phyloP scores from a whole-genome alignment of 2,329 filamentous ascomycete species.

The Lomentospora prolificans region DNA sequence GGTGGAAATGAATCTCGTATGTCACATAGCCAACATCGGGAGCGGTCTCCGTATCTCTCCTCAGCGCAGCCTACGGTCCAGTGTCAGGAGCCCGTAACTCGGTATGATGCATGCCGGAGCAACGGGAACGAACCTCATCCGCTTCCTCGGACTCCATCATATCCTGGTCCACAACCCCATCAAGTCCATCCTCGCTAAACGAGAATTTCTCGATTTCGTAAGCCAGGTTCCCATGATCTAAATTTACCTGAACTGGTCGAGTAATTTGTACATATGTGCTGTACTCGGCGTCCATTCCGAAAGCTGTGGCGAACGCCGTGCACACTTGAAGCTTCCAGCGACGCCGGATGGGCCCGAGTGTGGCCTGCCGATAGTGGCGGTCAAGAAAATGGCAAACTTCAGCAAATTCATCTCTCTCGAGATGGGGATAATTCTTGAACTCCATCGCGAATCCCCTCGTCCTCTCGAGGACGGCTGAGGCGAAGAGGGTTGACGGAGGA shows the following conservation, averaged over 20 bases:
- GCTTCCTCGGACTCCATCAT: slow-evolving; percentile 42
- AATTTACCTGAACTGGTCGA: slow-evolving; percentile 36
- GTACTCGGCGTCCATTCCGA: slow-evolving; percentile 30
- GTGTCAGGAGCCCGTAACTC: not conserved
- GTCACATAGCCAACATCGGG: slow-evolving; percentile 38
- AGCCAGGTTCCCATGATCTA: slow-evolving; percentile 36
- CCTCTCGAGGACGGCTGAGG: not conserved
- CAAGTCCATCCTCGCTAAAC: slow-evolving; percentile 21
- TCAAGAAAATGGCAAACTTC: slow-evolving; percentile 55
- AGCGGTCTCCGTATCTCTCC: slow-evolving; percentile 20
- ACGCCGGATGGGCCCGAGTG: slow-evolving; percentile 41
- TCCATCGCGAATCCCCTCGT: slow-evolving; percentile 19
- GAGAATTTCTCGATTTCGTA: slow-evolving; percentile 35
- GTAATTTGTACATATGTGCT: slow-evolving; percentile 47
- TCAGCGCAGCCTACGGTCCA: slow-evolving; percentile 28
- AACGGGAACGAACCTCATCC: slow-evolving; percentile 34
- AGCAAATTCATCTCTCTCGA: slow-evolving; percentile 52
- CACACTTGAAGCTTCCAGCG: slow-evolving; percentile 46
- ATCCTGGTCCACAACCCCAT: slow-evolving; percentile 17
- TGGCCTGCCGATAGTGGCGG: slow-evolving; percentile 46
- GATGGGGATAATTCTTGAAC: slow-evolving; percentile 49
- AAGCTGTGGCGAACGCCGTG: slow-evolving; percentile 37
- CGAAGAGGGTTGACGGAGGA: not conserved
- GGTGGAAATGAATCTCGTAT: slow-evolving; percentile 68
- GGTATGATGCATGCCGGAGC: not conserved